Evolutionary conservation across 345 rosid species (phyloP), one percentile per base, ranked within the genome.

Genomic region (Abelmoschus esculentus): DNA sequence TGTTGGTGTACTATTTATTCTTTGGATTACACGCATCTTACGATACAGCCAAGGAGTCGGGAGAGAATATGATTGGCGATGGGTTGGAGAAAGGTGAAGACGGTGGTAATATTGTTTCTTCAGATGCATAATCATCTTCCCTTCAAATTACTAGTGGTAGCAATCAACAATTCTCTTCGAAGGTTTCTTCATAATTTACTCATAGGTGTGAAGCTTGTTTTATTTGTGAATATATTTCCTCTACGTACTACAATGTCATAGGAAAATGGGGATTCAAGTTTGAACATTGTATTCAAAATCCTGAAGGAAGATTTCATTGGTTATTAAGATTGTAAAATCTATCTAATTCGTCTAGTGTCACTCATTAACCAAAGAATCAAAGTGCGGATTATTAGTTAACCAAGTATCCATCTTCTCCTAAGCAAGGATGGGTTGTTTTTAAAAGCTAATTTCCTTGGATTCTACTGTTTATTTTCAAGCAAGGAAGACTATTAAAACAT

Each of bases 11-110:
- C 76, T 92, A 92, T 67, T 38, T 89, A 40, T 74, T 92, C 14
- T 57, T 92, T 10, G 98, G 97, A 47, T 75, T 91, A 52, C 97
- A 91, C 70, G 89, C 97, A 2, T 75, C 89, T 0, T 82, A 89
- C 38, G 97, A 91, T 77, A 74, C 87, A 0, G 89, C 93, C 14
- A 56, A 26, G 36, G 36, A 28, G 6, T 28, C 36, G 28, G 70
- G 67, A 17, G 75, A 54, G 38, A 62, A 59, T 2, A 47, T 22
- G 60, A 75, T 50, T 28, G 73, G 17, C 15, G 67, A 70, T n/a
- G 66, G 73, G 1, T 47, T 36, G 56, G 49, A 64, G 60, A 32
- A 71, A 13, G 67, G 17, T 4, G 74, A 61, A 47, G 67, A 47
- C 49, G 74, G 74, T 57, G 70, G 32, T 18, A 22, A 19, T 22